These are phyloP conservation scores for Tardiomyces digboiensis DNA, from an alignment of 1,139 yeast species.

Conservation along the genomic window DNA sequence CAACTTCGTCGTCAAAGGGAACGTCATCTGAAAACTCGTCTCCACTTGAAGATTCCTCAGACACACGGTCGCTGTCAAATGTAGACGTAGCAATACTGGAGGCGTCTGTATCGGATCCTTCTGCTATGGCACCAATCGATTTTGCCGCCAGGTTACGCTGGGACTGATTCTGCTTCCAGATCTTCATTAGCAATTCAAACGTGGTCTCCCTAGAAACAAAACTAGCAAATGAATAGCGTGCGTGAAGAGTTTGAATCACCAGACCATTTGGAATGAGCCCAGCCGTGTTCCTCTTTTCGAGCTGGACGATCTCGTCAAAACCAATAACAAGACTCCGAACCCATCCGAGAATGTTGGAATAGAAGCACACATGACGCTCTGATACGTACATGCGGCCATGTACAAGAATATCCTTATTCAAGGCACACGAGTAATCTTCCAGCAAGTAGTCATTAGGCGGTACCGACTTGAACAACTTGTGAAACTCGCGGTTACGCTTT, in stretches of 20 bases:
- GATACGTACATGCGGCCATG: conserved; percentile 88
- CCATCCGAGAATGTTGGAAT: conserved; percentile 92
- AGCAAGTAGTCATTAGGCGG: conserved; percentile 64
- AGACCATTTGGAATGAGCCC: conserved; percentile 92
- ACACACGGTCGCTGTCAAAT: conserved; percentile 24
- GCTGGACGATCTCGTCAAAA: conserved; percentile 56
- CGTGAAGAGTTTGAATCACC: conserved; percentile 55
- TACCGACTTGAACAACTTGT: conserved; percentile 57
- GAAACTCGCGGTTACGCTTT: conserved; percentile 71
- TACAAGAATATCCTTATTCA: conserved; percentile 77
- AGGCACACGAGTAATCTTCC: conserved; percentile 85
- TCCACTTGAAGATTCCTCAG: conserved; percentile 7
- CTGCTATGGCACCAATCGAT: conserved; percentile 39
- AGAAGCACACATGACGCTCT: conserved; percentile 74
- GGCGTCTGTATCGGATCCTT: conserved; percentile 12
- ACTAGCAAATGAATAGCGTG: conserved; percentile 71
- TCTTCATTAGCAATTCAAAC: conserved; percentile 45
- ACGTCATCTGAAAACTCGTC: conserved; percentile 7
- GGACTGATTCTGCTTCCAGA: conserved; percentile 24
- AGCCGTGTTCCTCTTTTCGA: conserved; percentile 78
- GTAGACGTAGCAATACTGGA: conserved; percentile 13
- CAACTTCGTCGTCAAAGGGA: conserved; percentile 12
- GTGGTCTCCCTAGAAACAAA: conserved; percentile 78
- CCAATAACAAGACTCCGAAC: conserved; percentile 72
- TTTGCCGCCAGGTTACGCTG: conserved; percentile 28